Conservation (phyloP, 768 basidiomycete genomes). For the Leccinum aurantiacum region DNA sequence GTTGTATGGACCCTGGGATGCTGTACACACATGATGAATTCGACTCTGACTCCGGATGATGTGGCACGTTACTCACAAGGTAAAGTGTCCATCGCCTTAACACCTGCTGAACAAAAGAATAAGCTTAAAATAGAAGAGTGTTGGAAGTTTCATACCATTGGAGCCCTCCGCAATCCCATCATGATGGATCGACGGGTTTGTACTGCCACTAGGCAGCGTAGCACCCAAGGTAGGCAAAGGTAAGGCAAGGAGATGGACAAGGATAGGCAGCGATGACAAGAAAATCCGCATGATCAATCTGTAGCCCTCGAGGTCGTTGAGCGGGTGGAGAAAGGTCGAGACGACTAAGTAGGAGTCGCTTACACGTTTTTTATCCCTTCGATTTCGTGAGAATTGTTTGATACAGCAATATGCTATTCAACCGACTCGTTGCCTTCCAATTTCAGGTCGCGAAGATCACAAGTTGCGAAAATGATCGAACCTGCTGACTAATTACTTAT, state of each 20-base stretch:
- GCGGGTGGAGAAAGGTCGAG: not conserved
- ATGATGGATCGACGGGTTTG: not conserved
- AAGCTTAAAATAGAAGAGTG: not conserved
- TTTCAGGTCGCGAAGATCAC: constrained; percentile 1
- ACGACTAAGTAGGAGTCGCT: not conserved
- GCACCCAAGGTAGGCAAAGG: not conserved
- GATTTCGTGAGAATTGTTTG: not conserved
- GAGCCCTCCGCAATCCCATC: not conserved
- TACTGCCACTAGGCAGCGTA: not conserved
- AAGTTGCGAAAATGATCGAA: not conserved
- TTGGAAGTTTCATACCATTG: not conserved
- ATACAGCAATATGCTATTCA: too few relatives aligned
- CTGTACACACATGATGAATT: not conserved
- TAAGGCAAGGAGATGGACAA: not conserved
- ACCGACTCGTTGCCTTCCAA: not conserved
- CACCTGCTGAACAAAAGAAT: not conserved
- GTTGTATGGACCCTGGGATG: not conserved
- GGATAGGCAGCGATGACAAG: not conserved
- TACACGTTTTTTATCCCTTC: not conserved
- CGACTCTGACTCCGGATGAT: not conserved
- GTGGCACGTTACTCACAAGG: not conserved
- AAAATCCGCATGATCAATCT: not conserved
- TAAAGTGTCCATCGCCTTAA: not conserved
- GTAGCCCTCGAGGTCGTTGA: not conserved
- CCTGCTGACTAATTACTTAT: too few relatives aligned